Evolutionary conservation across 257 asterid species (phyloP).

Genomic region (Rubia yunnanensis): DNA sequence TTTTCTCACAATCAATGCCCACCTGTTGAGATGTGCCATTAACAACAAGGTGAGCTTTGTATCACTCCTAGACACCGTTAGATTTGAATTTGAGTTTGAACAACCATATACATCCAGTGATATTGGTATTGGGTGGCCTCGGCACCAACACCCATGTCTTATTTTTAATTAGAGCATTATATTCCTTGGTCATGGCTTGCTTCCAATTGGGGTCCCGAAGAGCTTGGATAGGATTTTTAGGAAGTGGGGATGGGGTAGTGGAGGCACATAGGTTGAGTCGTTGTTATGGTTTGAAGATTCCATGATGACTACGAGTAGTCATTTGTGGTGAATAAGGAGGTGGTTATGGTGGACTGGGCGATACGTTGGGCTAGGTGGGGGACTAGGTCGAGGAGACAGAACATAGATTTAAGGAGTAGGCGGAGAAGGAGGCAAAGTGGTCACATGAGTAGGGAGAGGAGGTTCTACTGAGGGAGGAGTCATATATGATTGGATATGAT

Average conservation of each 20-base stretch:
- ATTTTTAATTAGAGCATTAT: background rate
- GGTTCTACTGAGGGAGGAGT: background rate
- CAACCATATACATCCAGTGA: background rate
- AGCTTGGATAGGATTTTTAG: background rate
- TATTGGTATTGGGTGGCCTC: no score
- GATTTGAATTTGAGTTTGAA: background rate
- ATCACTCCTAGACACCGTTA: background rate
- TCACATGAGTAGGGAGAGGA: background rate
- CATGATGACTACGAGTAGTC: background rate
- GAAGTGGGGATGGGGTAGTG: background rate
- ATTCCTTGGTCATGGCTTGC: no score
- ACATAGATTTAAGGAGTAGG: no score
- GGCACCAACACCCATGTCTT: slow-evolving; percentile 1
- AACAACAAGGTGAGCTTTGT: background rate
- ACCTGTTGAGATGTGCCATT: background rate
- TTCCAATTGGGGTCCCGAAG: background rate
- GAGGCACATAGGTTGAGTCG: background rate
- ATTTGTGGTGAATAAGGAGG: background rate
- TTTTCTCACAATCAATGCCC: no score
- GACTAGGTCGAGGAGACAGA: no score
- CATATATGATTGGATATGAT: no score
- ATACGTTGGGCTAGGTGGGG: background rate
- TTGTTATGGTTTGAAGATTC: background rate
- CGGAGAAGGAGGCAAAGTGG: background rate
- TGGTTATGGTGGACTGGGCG: background rate